These are phyloP conservation scores for Aspergillus oerlinghausenensis DNA, from an alignment of 2,329 filamentous ascomycete genomes.

Conservation along the genomic window DNA sequence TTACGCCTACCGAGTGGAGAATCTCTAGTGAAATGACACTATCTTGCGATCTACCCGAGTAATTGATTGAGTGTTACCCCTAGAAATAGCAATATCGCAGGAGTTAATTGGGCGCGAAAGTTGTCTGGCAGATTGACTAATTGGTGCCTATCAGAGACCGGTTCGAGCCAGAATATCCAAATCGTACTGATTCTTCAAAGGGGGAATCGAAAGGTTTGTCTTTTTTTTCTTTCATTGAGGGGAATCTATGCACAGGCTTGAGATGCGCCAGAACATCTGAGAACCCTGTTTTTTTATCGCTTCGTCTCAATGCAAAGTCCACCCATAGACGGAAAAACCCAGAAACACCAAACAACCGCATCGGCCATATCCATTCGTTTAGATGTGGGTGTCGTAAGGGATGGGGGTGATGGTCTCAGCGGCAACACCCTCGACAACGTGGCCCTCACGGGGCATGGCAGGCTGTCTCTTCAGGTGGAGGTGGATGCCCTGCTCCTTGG, in stretches of 20 bases:
- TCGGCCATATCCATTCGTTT: constrained; percentile 45
- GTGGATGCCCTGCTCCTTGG: constrained; percentile 81
- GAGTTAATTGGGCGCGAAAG: not conserved
- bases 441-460: constrained; percentile 70
- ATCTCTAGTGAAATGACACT: not conserved
- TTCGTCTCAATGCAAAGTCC: constrained; percentile 38
- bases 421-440: constrained; percentile 77
- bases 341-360: constrained; percentile 39
- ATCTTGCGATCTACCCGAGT: not conserved
- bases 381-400: constrained; percentile 98
- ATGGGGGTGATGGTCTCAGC: constrained; percentile 89
- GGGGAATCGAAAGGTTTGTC: constrained; percentile 32
- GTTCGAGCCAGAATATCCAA: not conserved
- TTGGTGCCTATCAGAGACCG: not conserved
- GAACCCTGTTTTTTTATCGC: constrained; percentile 29
- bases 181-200: not conserved
- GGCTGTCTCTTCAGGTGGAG: constrained; percentile 93
- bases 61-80: not conserved
- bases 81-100: not conserved
- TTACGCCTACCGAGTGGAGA: not conserved
- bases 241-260: constrained; percentile 42
- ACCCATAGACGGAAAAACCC: constrained; percentile 29
- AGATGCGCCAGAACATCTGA: constrained; percentile 36
- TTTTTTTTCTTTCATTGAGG: constrained; percentile 40
- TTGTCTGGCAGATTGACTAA: not conserved